A percentile compares a stretch with the other conserved stretches of the same genome.
phyloP scores from a whole-genome alignment of 2,329 filamentous ascomycete species.

The Fusarium buharicum region DNA sequence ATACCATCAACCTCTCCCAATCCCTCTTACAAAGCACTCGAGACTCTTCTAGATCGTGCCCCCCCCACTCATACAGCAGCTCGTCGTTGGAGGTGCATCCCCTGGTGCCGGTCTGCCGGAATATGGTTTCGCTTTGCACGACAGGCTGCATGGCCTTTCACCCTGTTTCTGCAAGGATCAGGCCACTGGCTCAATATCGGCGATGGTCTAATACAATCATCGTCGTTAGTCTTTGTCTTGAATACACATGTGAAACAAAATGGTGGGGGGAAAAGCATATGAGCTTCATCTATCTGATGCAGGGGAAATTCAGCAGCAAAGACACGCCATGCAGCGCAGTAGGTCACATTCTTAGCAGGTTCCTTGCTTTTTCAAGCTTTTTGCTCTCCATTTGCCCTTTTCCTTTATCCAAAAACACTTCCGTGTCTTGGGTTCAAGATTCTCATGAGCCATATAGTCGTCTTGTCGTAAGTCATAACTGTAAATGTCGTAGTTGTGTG shows the following conservation, averaged over 20 bases:
- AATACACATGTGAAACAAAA: conserved; percentile 41
- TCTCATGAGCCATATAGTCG: conserved; percentile 31
- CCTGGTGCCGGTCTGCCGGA: conserved; percentile 34
- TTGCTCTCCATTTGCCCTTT: conserved; percentile 9
- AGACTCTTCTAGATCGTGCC: conserved; percentile 15
- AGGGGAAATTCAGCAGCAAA: conserved; percentile 35
- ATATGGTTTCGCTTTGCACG: conserved; percentile 17
- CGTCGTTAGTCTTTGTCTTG: conserved; percentile 55
- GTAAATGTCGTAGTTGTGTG: conserved; percentile 15
- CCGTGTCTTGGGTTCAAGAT: conserved; percentile 19
- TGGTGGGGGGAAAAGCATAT: conserved; percentile 33
- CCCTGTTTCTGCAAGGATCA: conserved; percentile 18
- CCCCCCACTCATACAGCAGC: conserved; percentile 28
- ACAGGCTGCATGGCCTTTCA: conserved; percentile 17
- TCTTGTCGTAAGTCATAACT: conserved; percentile 45
- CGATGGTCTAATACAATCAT: conserved; percentile 56
- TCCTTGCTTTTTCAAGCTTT: conserved; percentile 20
- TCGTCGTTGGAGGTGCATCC: conserved; percentile 21
- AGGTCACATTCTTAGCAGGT: conserved; percentile 29
- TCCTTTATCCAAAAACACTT: conserved; percentile 17
- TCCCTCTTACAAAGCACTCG: conserved; percentile 7
- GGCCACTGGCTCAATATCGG: conserved; percentile 47
- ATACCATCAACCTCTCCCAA: conserved; percentile 16
- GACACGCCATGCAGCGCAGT: conserved; percentile 45
- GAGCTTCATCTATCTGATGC: conserved; percentile 46